A percentile compares a stretch with the other conserved stretches of the same genome.
These are phyloP conservation scores for Ambrosia hybrid DNA, from an alignment of 140 eudicot species.

Conservation along the genomic window DNA sequence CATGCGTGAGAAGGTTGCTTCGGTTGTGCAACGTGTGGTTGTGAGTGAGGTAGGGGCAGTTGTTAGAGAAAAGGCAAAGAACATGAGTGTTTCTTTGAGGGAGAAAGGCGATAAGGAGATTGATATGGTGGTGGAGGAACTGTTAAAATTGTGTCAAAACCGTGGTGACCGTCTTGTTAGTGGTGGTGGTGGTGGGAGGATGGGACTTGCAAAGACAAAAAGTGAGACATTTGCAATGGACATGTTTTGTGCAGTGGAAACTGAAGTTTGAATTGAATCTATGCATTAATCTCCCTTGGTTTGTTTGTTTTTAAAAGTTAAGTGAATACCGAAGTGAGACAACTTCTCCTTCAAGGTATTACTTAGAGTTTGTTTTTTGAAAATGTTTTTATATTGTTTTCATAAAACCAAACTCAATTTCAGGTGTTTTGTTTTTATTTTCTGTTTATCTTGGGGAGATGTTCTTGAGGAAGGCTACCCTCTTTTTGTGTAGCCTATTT, in stretches of 20 bases:
- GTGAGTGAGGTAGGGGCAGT: slow-evolving; percentile 25
- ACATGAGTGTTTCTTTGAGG: slow-evolving; percentile 20
- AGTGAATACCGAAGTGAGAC: slow-evolving; percentile 3
- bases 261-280: slow-evolving; percentile 5
- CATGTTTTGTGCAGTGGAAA: not conserved
- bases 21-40: slow-evolving; percentile 37
- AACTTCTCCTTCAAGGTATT: not conserved
- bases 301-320: too few relatives aligned
- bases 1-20: slow-evolving; percentile 20
- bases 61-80: slow-evolving; percentile 31
- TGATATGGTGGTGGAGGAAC: slow-evolving; percentile 22
- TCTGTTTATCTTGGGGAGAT: not conserved
- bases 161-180: not conserved
- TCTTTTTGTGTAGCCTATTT: too few relatives aligned
- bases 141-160: slow-evolving; percentile 10
- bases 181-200: not conserved
- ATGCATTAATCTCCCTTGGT: too few relatives aligned
- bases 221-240: slow-evolving; percentile 7
- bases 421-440: too few relatives aligned
- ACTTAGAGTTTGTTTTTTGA: not conserved
- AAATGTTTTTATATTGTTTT: slow-evolving; percentile 2
- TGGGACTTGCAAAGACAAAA: slow-evolving; percentile 8
- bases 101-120: slow-evolving; percentile 29
- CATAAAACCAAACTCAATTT: not conserved
- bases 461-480: too few relatives aligned